Evolutionary conservation across 768 basidiomycete genomes (phyloP).

Genomic region (Tephrocybe sp.): DNA sequence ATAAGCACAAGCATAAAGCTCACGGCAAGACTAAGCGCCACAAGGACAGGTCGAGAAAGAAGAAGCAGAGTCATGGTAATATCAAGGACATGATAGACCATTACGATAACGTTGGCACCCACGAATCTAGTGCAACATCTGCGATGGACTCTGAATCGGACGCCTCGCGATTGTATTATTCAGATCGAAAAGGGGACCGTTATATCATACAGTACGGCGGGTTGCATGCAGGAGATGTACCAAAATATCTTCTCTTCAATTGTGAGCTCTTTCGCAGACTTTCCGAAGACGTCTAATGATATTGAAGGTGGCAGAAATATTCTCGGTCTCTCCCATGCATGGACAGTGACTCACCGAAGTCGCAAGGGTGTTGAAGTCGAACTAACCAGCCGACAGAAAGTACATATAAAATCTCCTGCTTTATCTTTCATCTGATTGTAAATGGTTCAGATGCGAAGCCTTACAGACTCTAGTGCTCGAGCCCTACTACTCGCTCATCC

Average conservation of each 20-base stretch:
- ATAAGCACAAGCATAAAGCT: too few relatives aligned
- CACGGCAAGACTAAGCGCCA: too few relatives aligned
- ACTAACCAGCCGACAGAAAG: conserved; percentile 40
- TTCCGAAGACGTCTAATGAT: conserved; percentile 46
- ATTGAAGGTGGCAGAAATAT: conserved; percentile 57
- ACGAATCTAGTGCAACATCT: conserved; percentile 25
- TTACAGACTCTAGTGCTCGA: conserved; percentile 57
- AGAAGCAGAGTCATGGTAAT: conserved; percentile 26
- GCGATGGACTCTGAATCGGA: conserved; percentile 15
- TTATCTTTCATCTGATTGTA: not conserved
- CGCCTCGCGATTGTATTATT: conserved; percentile 46
- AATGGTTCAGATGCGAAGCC: conserved; percentile 37
- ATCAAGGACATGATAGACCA: conserved; percentile 15
- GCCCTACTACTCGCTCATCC: conserved; percentile 53
- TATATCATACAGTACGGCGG: conserved; percentile 69
- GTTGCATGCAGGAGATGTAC: conserved; percentile 58
- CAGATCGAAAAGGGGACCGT: conserved; percentile 64
- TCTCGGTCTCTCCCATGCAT: conserved; percentile 55
- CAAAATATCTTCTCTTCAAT: conserved; percentile 58
- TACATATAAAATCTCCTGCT: conserved; percentile 18
- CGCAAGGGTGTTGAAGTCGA: conserved; percentile 61
- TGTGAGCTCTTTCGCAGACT: conserved; percentile 40
- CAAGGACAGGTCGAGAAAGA: conserved; percentile 24
- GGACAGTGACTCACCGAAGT: conserved; percentile 42
- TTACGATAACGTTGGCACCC: not conserved